Evolutionary conservation across 2,329 filamentous ascomycete species (phyloP).

Genomic region (Pyrenochaeta sp.): DNA sequence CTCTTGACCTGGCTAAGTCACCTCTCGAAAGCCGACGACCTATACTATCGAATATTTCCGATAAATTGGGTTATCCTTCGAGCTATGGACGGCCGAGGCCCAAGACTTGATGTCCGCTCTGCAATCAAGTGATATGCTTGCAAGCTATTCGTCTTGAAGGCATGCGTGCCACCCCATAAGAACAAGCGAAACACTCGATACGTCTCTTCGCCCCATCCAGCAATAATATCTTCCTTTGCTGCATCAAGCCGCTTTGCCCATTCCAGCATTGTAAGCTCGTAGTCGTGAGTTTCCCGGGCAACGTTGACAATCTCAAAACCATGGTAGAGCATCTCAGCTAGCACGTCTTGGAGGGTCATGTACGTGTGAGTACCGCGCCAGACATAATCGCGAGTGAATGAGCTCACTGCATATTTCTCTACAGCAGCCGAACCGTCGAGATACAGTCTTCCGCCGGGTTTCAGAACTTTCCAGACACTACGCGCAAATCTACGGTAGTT

Average conservation of each 20-base stretch:
- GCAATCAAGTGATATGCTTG: constrained; percentile 14
- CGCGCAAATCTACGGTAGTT: constrained; percentile 12
- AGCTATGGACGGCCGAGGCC: constrained; percentile 8
- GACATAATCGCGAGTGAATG: constrained; percentile 13
- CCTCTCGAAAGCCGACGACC: not conserved
- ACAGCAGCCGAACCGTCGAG: constrained; percentile 15
- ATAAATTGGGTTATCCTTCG: constrained; percentile 12
- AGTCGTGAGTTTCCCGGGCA: constrained; percentile 10
- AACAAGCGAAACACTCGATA: constrained; percentile 13
- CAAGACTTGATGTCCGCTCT: constrained; percentile 8
- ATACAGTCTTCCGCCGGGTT: constrained; percentile 10
- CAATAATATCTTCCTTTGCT: constrained; percentile 11
- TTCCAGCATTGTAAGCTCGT: constrained; percentile 15
- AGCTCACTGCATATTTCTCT: constrained; percentile 13
- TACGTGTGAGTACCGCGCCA: constrained; percentile 13
- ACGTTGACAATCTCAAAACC: constrained; percentile 12
- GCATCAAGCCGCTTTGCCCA: constrained; percentile 15
- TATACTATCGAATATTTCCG: constrained; percentile 10
- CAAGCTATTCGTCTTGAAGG: constrained; percentile 12
- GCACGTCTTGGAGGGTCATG: constrained; percentile 15
- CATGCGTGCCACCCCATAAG: constrained; percentile 15
- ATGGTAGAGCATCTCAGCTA: constrained; percentile 15
- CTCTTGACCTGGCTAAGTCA: not conserved
- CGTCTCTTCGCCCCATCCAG: constrained; percentile 12
- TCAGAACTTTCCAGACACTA: constrained; percentile 9